These are phyloP conservation scores for Nicotiana undulata DNA, from an alignment of 257 asterid species.

Conservation along the genomic window DNA sequence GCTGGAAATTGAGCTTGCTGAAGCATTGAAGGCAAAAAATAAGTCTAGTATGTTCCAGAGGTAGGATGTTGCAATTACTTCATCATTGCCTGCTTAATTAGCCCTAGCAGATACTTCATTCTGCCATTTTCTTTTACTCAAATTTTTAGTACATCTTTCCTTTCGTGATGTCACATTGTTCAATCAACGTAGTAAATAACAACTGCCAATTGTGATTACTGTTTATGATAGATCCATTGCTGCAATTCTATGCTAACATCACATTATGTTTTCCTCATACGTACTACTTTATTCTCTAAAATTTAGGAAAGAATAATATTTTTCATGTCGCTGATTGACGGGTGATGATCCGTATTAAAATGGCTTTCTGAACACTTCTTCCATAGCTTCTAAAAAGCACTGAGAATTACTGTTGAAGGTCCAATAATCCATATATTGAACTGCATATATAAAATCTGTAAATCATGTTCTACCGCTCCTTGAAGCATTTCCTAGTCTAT, in stretches of 20 bases:
- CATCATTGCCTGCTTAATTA: background rate
- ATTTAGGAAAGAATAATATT: background rate
- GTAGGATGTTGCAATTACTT: conserved; percentile 24
- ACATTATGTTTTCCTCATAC: background rate
- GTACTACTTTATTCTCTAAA: background rate
- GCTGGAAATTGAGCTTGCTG: conserved; percentile 89
- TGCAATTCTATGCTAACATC: background rate
- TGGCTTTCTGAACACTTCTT: background rate
- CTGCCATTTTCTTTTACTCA: background rate
- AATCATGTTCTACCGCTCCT: background rate
- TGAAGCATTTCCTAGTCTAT: background rate
- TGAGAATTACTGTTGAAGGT: background rate
- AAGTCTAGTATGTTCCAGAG: conserved; percentile 60
- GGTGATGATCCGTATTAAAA: background rate
- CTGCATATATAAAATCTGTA: background rate
- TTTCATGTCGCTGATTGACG: background rate
- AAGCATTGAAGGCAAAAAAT: conserved; percentile 64
- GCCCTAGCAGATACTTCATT: background rate
- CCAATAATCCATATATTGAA: background rate
- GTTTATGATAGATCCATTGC: background rate
- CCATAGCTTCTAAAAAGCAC: background rate
- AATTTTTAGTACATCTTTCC: background rate
- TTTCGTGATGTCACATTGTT: background rate
- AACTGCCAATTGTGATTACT: background rate
- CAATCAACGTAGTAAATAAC: background rate